Percentiles rank a stretch among this genome's conserved stretches.
These are phyloP conservation scores for Postia placenta DNA, from an alignment of 768 basidiomycete genomes.

Conservation along the genomic window DNA sequence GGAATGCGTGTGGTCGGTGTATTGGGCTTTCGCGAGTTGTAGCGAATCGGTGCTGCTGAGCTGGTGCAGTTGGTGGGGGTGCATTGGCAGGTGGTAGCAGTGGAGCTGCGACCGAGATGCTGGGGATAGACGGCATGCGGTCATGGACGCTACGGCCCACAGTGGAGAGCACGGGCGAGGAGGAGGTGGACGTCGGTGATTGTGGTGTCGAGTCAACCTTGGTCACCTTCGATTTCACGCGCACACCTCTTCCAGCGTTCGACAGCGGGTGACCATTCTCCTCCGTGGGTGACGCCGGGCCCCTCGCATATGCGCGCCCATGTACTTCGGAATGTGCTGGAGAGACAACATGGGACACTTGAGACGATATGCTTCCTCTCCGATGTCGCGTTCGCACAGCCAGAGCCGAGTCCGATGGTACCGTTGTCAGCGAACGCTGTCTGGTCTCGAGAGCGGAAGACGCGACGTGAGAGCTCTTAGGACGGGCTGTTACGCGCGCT, in stretches of 20 bases:
- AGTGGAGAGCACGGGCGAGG: conserved; percentile 14
- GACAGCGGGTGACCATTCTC: conserved; percentile 12
- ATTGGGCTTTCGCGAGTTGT: conserved; percentile 17
- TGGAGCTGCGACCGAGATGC: conserved; percentile 20
- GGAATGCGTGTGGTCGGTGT: conserved; percentile 14
- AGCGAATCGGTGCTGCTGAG: conserved; percentile 15
- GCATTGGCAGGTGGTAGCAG: conserved; percentile 15
- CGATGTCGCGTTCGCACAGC: conserved; percentile 8
- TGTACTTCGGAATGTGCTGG: conserved; percentile 11
- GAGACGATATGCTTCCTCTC: conserved; percentile 23
- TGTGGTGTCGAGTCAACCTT: conserved; percentile 34
- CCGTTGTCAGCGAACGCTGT: conserved; percentile 26
- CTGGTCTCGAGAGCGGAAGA: conserved; percentile 18
- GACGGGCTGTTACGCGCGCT: conserved; percentile 13
- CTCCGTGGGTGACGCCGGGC: conserved; percentile 12
- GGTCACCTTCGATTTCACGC: conserved; percentile 61
- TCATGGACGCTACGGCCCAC: conserved; percentile 22
- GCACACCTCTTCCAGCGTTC: conserved; percentile 13
- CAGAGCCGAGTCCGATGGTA: conserved; percentile 12
- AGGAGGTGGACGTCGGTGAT: conserved; percentile 16
- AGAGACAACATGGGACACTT: conserved; percentile 9
- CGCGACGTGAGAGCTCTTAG: conserved; percentile 15
- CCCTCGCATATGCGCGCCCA: conserved; percentile 10
- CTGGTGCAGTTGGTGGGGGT: conserved; percentile 12
- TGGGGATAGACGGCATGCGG: conserved; percentile 27